A percentile compares a stretch with the other conserved stretches of the same genome.
Conservation (phyloP, 148 eudicot species). For the Cornus florida region DNA sequence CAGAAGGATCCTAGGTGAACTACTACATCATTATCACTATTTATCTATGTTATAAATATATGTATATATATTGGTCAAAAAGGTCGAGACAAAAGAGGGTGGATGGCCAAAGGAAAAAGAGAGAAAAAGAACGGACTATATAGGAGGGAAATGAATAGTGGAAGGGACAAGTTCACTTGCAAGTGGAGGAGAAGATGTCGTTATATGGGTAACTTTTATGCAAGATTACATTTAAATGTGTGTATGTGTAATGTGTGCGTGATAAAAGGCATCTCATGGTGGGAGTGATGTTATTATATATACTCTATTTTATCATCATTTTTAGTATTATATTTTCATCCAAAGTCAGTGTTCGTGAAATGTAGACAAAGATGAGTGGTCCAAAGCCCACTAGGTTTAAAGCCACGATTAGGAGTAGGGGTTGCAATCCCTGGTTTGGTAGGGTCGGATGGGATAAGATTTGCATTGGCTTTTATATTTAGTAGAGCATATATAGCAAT, state of each 20-base stretch:
- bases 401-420: too few species aligned
- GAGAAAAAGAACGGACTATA: slow-evolving; percentile 16
- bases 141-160: slow-evolving; percentile 24
- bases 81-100: neutral
- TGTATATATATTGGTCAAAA: slow-evolving; percentile 25
- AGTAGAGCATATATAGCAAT: too few species aligned
- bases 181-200: slow-evolving; percentile 11
- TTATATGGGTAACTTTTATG: neutral
- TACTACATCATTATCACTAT: neutral
- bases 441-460: too few species aligned
- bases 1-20: slow-evolving; percentile 9
- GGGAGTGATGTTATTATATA: too few species aligned
- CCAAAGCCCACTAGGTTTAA: too few species aligned
- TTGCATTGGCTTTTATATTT: too few species aligned
- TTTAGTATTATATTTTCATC: too few species aligned
- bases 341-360: too few species aligned
- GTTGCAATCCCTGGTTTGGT: too few species aligned
- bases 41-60: neutral
- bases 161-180: slow-evolving; percentile 11
- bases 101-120: slow-evolving; percentile 5
- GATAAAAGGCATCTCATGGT: slow-evolving; percentile 12
- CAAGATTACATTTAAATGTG: too few species aligned
- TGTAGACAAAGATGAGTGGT: too few species aligned
- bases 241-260: neutral
- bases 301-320: too few species aligned